Conservation (phyloP, 202 grass and related monocot species). For the Carex arenaria region DNA sequence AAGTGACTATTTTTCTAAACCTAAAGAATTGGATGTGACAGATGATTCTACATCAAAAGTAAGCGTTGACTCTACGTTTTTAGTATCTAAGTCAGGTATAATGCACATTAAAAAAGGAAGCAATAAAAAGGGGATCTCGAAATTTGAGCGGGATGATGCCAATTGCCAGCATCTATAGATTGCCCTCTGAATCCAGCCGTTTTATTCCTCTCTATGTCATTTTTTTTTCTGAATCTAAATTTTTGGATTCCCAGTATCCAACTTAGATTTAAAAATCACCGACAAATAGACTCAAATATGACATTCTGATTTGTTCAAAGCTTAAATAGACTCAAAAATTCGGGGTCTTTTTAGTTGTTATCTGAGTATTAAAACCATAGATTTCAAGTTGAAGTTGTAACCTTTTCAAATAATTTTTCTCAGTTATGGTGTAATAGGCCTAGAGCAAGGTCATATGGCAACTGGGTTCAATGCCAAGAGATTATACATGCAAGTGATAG, state of each 20-base stretch:
- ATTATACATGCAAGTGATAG: constrained; percentile 31
- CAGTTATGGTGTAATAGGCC: constrained; percentile 30
- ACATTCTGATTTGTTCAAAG: background rate
- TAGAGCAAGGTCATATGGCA: constrained; percentile 27
- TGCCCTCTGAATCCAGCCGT: background rate
- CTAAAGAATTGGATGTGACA: constrained; percentile 46
- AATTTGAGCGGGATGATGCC: background rate
- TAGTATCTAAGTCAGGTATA: background rate
- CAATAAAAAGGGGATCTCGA: background rate
- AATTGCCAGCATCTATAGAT: background rate
- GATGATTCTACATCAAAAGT: constrained; percentile 33
- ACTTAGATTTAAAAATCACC: background rate
- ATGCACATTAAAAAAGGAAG: background rate
- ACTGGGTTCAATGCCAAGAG: constrained; percentile 74
- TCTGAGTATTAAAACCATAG: constrained; percentile 6
- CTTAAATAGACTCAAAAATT: background rate
- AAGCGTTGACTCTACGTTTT: constrained; percentile 19
- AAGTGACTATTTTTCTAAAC: constrained; percentile 34
- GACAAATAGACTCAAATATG: background rate
- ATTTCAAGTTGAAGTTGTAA: constrained; percentile 10
- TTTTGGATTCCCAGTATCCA: background rate
- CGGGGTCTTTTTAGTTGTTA: constrained; percentile 10
- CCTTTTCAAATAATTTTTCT: constrained; percentile 20
- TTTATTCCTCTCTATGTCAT: background rate
- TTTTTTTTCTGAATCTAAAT: background rate